Evolutionary conservation across 2,329 filamentous ascomycete species (phyloP).

Genomic region (Chaetomium sp.): DNA sequence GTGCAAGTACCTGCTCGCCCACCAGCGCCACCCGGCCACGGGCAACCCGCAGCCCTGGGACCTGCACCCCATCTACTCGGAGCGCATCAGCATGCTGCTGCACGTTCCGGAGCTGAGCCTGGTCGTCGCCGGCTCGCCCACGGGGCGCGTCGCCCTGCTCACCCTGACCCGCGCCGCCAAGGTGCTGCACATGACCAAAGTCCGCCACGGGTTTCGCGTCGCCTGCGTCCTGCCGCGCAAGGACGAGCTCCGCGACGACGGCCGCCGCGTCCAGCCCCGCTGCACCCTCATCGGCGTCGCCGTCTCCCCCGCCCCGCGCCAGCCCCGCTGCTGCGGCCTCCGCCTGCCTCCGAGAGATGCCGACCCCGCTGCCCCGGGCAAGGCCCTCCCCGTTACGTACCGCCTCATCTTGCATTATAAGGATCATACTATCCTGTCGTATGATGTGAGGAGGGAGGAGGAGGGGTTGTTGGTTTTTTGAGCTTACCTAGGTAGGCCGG

Average conservation of each 20-base stretch:
- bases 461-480: constrained; percentile 34
- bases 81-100: constrained; percentile 63
- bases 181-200: constrained; percentile 29
- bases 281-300: constrained; percentile 68
- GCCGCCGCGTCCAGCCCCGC: constrained; percentile 43
- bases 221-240: constrained; percentile 55
- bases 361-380: too few species aligned
- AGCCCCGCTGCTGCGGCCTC: constrained; percentile 35
- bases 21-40: constrained; percentile 35
- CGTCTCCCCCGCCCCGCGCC: constrained; percentile 62
- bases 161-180: constrained; percentile 53
- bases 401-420: constrained; percentile 71
- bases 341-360: too few species aligned
- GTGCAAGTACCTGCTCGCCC: constrained; percentile 41
- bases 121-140: constrained; percentile 66
- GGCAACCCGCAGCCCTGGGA: constrained; percentile 35
- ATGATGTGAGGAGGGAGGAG: constrained; percentile 55
- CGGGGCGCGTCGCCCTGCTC: constrained; percentile 65
- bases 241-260: constrained; percentile 37
- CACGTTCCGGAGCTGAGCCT: constrained; percentile 71
- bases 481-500: background rate
- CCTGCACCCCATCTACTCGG: constrained; percentile 41
- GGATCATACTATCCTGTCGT: constrained; percentile 69
- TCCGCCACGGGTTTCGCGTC: constrained; percentile 52
- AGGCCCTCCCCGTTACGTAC: constrained; percentile 50